Evolutionary conservation across 2,329 filamentous ascomycete genomes (phyloP).

Genomic region (Pseudocercospora ulei): DNA sequence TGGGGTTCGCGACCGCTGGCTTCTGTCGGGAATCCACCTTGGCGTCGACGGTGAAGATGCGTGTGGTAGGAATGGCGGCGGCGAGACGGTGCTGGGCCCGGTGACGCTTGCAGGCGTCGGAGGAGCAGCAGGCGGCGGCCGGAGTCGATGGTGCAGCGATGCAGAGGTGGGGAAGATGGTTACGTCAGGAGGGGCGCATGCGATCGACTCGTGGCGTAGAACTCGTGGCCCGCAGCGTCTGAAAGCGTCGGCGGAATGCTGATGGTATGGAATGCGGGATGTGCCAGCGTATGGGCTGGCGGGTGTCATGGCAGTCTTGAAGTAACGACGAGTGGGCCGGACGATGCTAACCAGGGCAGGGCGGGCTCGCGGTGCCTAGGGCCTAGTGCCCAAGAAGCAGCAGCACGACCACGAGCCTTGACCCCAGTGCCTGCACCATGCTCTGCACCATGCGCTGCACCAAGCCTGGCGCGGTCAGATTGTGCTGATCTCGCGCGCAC

Average conservation of each 20-base stretch:
- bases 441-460: constrained; percentile 7
- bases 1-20: constrained; percentile 17
- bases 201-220: constrained; percentile 20
- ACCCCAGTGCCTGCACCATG: constrained; percentile 5
- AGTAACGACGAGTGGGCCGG: constrained; percentile 19
- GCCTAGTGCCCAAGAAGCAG: constrained; percentile 5
- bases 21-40: constrained; percentile 31
- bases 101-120: background rate
- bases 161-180: constrained; percentile 6
- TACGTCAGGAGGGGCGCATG: constrained; percentile 21
- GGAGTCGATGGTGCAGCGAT: constrained; percentile 2
- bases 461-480: constrained; percentile 18
- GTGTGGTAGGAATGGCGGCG: constrained; percentile 3
- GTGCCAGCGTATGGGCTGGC: constrained; percentile 17
- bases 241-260: constrained; percentile 18
- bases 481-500: constrained; percentile 17
- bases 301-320: constrained; percentile 20
- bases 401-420: constrained; percentile 4
- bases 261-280: constrained; percentile 21
- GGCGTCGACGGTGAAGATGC: constrained; percentile 19
- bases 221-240: constrained; percentile 15
- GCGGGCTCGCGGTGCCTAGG: background rate
- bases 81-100: no score
- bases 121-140: background rate
- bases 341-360: constrained; percentile 17